Evolutionary conservation across 805 yeast genomes (phyloP), one percentile per base, ranked within the genome.

Genomic region (Barnettozyma populi): DNA sequence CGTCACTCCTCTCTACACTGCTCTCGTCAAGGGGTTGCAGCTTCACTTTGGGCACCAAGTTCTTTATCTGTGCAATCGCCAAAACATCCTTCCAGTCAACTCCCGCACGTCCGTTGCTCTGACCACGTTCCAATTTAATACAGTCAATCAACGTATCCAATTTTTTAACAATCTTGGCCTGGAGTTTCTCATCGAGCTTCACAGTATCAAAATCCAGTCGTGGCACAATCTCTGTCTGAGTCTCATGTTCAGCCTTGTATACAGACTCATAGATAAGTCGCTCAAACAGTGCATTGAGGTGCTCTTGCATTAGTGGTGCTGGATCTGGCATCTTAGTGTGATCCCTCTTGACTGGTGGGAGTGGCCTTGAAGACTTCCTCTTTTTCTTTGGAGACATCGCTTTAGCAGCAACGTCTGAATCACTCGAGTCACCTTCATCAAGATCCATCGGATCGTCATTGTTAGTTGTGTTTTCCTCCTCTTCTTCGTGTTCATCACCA

Each of bases 391-490:
- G 40, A 13, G 27, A 19, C 16, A 3, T 20, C 11, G 9, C 29
- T 37, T 37, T 21, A 19, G 21, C 37, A 8, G 37, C 21, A 3
- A n/a, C 13, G 16, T 35, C 37, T 29, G 32, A 29, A 29, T 35
- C 37, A 10, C 23, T 35, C 14, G 37, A 35, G 19, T 44, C 47
- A 29, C 39, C 47, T 32, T 44, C 47, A 32, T 38, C 43, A 19
- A 43, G 20, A 18, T 45, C 32, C 16, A 29, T 29, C 16, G 3
- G 32, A 13, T 5, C 10, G 2, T 35, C 23, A 13, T 20, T 20
- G 37, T 11, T 18, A 10, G 16, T 14, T 20, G 23, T 35, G 5
- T 35, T 23, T 8, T 35, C 37, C 7, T 34, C 36, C 23, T 45
- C 43, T 19, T 19, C 16, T 16, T 18, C 47, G 14, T 21, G 36